A percentile compares a stretch with the other conserved stretches of the same genome.
phyloP scores from a whole-genome alignment of 108 stramenopile species.

The Craspedostauros australis region DNA sequence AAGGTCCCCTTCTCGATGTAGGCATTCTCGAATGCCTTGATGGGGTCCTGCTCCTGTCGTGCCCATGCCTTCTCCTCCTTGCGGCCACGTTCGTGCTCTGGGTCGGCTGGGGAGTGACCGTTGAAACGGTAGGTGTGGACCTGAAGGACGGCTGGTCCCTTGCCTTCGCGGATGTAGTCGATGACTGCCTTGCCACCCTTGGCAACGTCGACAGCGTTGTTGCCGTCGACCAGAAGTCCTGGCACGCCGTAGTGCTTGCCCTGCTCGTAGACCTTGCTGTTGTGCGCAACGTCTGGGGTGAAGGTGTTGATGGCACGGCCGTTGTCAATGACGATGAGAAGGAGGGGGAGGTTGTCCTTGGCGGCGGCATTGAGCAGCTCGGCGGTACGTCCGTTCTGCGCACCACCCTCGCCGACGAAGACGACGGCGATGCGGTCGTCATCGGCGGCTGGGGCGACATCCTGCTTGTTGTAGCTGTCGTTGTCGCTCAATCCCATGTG shows the following conservation, averaged over 20 bases:
- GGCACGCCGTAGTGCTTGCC: constrained; percentile 96
- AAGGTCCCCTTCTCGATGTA: constrained; percentile 70
- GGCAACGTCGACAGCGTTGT: constrained; percentile 87
- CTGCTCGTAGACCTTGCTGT: constrained; percentile 88
- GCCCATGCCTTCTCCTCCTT: constrained; percentile 99
- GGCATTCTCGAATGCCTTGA: constrained; percentile 89
- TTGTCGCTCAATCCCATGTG: constrained; percentile 81
- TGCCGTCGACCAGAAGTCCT: constrained; percentile 89
- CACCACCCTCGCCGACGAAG: constrained; percentile 94
- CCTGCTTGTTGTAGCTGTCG: constrained; percentile 60
- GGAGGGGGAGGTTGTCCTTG: constrained; percentile 94
- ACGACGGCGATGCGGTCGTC: constrained; percentile 92
- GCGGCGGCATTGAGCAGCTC: constrained; percentile 94
- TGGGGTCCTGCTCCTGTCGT: constrained; percentile 88
- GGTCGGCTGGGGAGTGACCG: constrained; percentile 97
- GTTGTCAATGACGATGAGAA: constrained; percentile 95
- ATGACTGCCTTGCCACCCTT: constrained; percentile 94
- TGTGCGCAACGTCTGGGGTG: constrained; percentile 92
- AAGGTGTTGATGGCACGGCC: constrained; percentile 98
- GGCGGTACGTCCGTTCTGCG: constrained; percentile 95
- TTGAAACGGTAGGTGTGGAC: constrained; percentile 98
- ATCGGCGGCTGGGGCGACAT: constrained; percentile 74
- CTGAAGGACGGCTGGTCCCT: constrained; percentile 94
- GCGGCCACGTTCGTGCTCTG: constrained; percentile 97
- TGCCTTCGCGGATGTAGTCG: constrained; percentile 90